Evolutionary conservation across 2,329 filamentous ascomycete genomes (phyloP).

Genomic region (Ophiognomonia clavigignenti-juglandacearum): DNA sequence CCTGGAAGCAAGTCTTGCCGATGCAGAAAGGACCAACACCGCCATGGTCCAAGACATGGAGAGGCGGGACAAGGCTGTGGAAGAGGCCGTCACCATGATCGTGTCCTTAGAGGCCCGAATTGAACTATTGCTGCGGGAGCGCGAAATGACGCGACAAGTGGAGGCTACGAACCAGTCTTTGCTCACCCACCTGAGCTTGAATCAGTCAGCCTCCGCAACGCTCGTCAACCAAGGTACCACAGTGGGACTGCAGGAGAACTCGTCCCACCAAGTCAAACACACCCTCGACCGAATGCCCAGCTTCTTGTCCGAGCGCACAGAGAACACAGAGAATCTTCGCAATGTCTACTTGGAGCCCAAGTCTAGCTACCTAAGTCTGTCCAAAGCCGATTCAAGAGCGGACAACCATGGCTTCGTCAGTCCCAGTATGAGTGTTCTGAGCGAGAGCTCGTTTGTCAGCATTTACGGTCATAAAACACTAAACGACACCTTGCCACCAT

Average conservation of each 20-base stretch:
- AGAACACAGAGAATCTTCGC: conserved; percentile 56
- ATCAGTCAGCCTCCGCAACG: conserved; percentile 24
- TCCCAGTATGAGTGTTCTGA: conserved; percentile 59
- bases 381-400: conserved; percentile 40
- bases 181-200: conserved; percentile 20
- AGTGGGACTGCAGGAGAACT: not conserved
- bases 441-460: conserved; percentile 63
- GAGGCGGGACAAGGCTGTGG: conserved; percentile 64
- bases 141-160: conserved; percentile 47
- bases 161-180: conserved; percentile 38
- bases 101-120: conserved; percentile 58
- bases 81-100: conserved; percentile 67
- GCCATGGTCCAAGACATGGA: conserved; percentile 52
- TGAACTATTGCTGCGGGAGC: conserved; percentile 48
- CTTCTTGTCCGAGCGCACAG: conserved; percentile 56
- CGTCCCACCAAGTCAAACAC: conserved; percentile 22
- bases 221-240: conserved; percentile 20
- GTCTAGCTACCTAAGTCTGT: conserved; percentile 45
- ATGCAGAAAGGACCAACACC: conserved; percentile 53
- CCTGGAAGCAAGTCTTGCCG: conserved; percentile 48
- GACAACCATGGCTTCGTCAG: conserved; percentile 41
- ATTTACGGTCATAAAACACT: conserved; percentile 50
- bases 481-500: conserved; percentile 20
- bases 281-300: conserved; percentile 55
- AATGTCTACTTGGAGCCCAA: conserved; percentile 51